Evolutionary conservation across 169 alveolate genomes (phyloP), one percentile per base, ranked within the genome.

Genomic region (Plasmodium fragile): DNA sequence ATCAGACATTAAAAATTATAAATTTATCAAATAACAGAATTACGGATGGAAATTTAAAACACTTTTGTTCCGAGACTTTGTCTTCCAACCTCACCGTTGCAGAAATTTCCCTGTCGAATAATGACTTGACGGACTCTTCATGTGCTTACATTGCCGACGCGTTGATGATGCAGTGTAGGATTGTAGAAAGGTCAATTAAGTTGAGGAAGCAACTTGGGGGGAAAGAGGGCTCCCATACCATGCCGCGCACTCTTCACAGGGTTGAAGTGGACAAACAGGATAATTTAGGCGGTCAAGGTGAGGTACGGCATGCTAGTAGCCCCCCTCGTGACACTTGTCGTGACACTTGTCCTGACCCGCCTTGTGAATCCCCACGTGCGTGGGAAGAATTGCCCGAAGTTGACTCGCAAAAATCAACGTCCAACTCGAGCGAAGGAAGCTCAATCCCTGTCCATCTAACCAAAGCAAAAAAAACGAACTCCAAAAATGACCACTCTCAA

Each of bases 81-180:
- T 32, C 93, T 52, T 52, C 8, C 10, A 84, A 84, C 30, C 22
- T 84, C 6, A 84, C 36, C 65, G 73, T 84, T 28, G 36, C 11
- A 30, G 93, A 84, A 52, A 1, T 84, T 30, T 84, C 93, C 32
- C 69, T 84, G 16, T 25, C 83, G 3, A 32, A 30, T 36, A 84
- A 84, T 73, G 16, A 10, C 13, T 59, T 84, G 28, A 30, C 93
- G 22, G 65, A 71, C 30, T 25, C 28, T 10, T n/a, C 93, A 3
- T 84, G 93, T 18, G 25, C 28, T 41, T 84, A 84, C 43, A 34
- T 84, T 49, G 78, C 84, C 2, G 73, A 84, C 28, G 93, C 93
- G 7, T 32, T 84, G 36, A 7, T 52, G 10, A 22, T 30, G 49
- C 93, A 84, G 8, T 41, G 80, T 22, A 84, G 13, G 1, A 22